A percentile compares a stretch with the other conserved stretches of the same genome.
These are phyloP conservation scores for Leishmania aethiopica DNA, from an alignment of 208 protist species.

Conservation along the genomic window DNA sequence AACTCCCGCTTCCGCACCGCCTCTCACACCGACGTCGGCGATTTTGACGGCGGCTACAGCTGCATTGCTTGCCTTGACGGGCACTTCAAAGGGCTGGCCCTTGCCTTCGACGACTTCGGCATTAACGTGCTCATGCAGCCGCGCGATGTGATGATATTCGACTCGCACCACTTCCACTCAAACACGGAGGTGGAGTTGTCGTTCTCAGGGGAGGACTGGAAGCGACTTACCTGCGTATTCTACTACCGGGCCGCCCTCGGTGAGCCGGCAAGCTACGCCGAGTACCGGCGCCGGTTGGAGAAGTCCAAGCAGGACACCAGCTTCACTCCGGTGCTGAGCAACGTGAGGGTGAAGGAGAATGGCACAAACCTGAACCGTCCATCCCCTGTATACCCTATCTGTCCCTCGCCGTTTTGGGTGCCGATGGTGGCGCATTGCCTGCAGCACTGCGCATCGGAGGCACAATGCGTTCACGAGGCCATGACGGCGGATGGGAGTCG, in stretches of 20 bases:
- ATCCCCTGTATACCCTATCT: conserved; percentile 43
- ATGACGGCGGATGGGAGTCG: conserved; percentile 18
- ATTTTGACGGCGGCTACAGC: conserved; percentile 92
- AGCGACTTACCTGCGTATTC: conserved; percentile 87
- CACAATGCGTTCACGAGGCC: conserved; percentile 39
- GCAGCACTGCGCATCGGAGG: conserved; percentile 32
- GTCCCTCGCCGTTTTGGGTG: conserved; percentile 61
- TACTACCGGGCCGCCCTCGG: conserved; percentile 88
- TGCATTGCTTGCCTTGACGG: conserved; percentile 85
- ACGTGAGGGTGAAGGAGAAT: conserved; percentile 63
- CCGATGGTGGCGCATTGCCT: conserved; percentile 31
- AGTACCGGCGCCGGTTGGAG: conserved; percentile 71
- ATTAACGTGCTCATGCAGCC: conserved; percentile 78
- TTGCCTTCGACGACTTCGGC: conserved; percentile 79
- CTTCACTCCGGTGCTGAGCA: conserved; percentile 15
- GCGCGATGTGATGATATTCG: conserved; percentile 89
- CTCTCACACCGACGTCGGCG: conserved; percentile 87
- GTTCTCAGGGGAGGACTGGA: conserved; percentile 52
- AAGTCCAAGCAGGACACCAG: conserved; percentile 30
- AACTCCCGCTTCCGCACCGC: conserved; percentile 92
- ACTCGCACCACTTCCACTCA: conserved; percentile 92
- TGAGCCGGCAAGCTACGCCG: conserved; percentile 63
- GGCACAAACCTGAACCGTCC: conserved; percentile 68
- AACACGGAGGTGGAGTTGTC: conserved; percentile 85
- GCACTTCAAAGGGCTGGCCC: conserved; percentile 72